Conservation (phyloP, 2,329 filamentous ascomycete species). For the Xylariaceae sp. region DNA sequence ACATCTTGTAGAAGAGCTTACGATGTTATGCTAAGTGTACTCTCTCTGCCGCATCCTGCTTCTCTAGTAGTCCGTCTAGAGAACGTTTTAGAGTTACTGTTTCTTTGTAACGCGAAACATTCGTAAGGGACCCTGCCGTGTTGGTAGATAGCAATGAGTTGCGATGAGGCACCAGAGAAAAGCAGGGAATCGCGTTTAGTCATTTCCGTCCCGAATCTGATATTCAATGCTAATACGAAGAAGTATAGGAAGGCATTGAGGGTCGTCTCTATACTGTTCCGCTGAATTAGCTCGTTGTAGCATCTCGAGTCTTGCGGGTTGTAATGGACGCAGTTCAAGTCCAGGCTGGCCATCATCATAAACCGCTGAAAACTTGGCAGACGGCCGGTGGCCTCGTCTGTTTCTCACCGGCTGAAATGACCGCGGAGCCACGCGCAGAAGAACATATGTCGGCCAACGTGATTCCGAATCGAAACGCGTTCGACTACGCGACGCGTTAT, state of each 20-base stretch:
- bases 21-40: constrained; percentile 1
- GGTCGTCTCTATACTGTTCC: too few relatives aligned
- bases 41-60: background rate
- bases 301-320: background rate
- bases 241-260: too few relatives aligned
- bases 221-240: too few relatives aligned
- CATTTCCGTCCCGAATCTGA: too few relatives aligned
- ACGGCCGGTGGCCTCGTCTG: constrained; percentile 5
- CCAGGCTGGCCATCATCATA: background rate
- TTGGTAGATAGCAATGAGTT: too few relatives aligned
- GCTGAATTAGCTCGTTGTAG: too few relatives aligned
- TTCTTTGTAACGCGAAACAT: too few relatives aligned
- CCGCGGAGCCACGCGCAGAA: background rate
- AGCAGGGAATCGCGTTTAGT: too few relatives aligned
- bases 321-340: background rate
- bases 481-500: background rate
- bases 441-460: constrained; percentile 3
- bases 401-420: constrained; percentile 10
- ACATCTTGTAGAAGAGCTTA: background rate
- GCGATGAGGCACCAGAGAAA: too few relatives aligned
- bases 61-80: background rate
- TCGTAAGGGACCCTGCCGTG: too few relatives aligned
- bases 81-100: too few relatives aligned
- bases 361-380: constrained; percentile 2
- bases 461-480: constrained; percentile 5